Evolutionary conservation across 2,329 filamentous ascomycete genomes (phyloP).

Genomic region (Clarireedia sp.): DNA sequence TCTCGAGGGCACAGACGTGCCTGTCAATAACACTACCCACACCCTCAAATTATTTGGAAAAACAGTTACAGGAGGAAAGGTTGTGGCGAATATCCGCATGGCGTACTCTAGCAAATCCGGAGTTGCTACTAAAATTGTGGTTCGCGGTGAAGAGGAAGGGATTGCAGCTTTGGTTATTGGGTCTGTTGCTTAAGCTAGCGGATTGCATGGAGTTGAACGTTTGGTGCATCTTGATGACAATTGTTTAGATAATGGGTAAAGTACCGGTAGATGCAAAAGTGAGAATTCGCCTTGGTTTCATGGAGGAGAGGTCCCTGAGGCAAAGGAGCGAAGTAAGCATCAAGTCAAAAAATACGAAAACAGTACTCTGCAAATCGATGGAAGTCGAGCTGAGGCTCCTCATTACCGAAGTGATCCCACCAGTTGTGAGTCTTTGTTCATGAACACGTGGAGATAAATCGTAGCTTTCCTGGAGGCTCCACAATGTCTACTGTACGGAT

Average conservation of each 20-base stretch:
- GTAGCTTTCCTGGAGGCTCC: too few species aligned
- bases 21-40: slow-evolving; percentile 81
- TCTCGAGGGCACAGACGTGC: slow-evolving; percentile 87
- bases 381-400: too few species aligned
- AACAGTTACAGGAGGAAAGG: slow-evolving; percentile 82
- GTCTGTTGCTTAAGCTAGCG: slow-evolving; percentile 53
- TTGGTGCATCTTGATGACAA: slow-evolving; percentile 21
- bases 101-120: slow-evolving; percentile 87
- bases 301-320: slow-evolving; percentile 7
- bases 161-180: slow-evolving; percentile 78
- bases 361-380: background rate
- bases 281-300: slow-evolving; percentile 7
- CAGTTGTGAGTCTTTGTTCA: background rate
- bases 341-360: slow-evolving; percentile 12
- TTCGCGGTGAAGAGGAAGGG: slow-evolving; percentile 86
- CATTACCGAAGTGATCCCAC: background rate
- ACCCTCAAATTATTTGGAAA: slow-evolving; percentile 94
- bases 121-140: slow-evolving; percentile 91
- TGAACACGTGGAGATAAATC: background rate
- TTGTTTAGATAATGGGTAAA: slow-evolving; percentile 25
- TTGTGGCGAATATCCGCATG: slow-evolving; percentile 84
- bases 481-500: too few species aligned
- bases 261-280: slow-evolving; percentile 13
- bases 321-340: slow-evolving; percentile 1
- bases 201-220: slow-evolving; percentile 22